Conservation (phyloP, 192 early-diverging fungal species). For the Coemansia sp. region DNA sequence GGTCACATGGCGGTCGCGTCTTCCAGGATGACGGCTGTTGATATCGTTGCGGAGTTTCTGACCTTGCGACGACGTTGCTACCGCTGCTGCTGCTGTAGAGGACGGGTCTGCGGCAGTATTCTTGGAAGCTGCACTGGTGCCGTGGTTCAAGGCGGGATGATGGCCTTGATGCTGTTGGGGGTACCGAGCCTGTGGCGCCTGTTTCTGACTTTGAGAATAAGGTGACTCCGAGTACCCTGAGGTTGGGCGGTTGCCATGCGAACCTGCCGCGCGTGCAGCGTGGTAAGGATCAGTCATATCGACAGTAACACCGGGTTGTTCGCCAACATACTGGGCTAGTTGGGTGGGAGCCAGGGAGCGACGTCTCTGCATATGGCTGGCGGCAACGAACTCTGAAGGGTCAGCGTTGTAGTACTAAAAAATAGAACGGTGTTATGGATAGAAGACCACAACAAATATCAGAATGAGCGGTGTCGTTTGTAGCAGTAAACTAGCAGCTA, state of each 20-base stretch:
- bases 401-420: conserved; percentile 43
- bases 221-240: conserved; percentile 24
- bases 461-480: neutral
- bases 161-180: conserved; percentile 13
- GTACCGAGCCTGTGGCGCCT: neutral
- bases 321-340: conserved; percentile 29
- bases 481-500: neutral
- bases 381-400: conserved; percentile 37
- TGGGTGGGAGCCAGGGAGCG: conserved; percentile 41
- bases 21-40: conserved; percentile 33
- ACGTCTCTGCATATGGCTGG: conserved; percentile 43
- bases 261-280: conserved; percentile 20
- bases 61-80: neutral
- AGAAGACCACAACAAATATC: too few species aligned
- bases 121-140: neutral
- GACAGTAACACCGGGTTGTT: conserved; percentile 12
- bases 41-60: conserved; percentile 23
- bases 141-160: neutral
- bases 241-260: conserved; percentile 21
- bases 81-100: too few species aligned
- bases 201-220: conserved; percentile 14
- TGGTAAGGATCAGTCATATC: conserved; percentile 31
- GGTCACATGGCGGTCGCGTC: conserved; percentile 40
- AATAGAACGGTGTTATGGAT: neutral
- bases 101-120: neutral